Conservation (phyloP, 192 early-diverging fungal genomes). For the Podochytrium sp. region DNA sequence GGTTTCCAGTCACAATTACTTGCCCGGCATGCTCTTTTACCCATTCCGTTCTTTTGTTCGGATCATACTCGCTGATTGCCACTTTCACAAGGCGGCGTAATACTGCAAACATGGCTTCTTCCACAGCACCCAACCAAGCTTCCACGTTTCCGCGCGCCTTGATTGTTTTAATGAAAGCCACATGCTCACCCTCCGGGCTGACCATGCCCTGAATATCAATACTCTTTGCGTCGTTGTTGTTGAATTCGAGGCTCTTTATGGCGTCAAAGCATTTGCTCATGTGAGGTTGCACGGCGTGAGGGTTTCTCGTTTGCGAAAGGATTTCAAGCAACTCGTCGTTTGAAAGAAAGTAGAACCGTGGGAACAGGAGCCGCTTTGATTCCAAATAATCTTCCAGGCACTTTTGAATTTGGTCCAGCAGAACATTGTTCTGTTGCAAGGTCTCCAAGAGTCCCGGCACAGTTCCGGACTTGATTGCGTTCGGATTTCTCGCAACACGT, state of each 20-base stretch:
- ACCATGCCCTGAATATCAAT: conserved; percentile 64
- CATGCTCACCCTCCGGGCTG: conserved; percentile 61
- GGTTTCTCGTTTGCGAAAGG: conserved; percentile 63
- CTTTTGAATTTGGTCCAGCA: conserved; percentile 68
- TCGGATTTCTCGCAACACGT: conserved; percentile 61
- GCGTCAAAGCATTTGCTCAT: conserved; percentile 67
- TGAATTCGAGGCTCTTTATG: conserved; percentile 63
- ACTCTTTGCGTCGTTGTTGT: conserved; percentile 56
- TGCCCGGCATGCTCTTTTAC: conserved; percentile 63
- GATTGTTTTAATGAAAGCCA: conserved; percentile 59
- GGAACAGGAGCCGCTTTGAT: conserved; percentile 62
- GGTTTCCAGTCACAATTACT: conserved; percentile 61
- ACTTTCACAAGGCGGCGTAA: conserved; percentile 54
- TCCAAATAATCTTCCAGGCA: conserved; percentile 68
- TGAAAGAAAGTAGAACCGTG: conserved; percentile 67
- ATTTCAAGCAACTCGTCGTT: conserved; percentile 71
- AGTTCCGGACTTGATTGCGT: conserved; percentile 66
- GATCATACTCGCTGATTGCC: conserved; percentile 59
- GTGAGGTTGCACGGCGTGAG: conserved; percentile 68
- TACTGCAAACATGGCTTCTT: conserved; percentile 62
- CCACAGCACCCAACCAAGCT: conserved; percentile 63
- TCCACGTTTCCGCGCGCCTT: conserved; percentile 72
- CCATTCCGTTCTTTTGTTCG: conserved; percentile 54
- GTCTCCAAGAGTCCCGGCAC: conserved; percentile 60
- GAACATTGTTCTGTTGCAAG: conserved; percentile 61